These are phyloP conservation scores for Chrysanthemum seticuspe DNA, from an alignment of 129 eudicot species.

Conservation along the genomic window DNA sequence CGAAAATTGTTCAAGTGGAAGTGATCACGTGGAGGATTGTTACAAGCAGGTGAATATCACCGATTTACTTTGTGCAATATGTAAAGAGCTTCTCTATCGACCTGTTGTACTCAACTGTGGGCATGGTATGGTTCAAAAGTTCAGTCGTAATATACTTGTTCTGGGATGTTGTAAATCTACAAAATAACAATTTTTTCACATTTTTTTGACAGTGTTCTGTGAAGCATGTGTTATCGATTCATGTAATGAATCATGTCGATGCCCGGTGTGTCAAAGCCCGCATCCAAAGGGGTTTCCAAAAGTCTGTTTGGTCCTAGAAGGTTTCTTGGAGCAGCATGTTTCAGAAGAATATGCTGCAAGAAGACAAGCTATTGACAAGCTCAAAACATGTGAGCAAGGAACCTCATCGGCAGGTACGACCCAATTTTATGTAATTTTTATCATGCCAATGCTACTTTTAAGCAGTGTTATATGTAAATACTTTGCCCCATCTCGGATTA, in stretches of 20 bases:
- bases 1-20: conserved; percentile 10
- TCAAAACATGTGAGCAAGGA: conserved; percentile 13
- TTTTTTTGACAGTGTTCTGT: conserved; percentile 48
- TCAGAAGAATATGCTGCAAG: conserved; percentile 53
- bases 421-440: neutral
- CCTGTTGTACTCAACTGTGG: conserved; percentile 76
- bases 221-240: conserved; percentile 42
- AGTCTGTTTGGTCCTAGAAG: conserved; percentile 51
- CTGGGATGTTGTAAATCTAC: too few species aligned
- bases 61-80: conserved; percentile 45
- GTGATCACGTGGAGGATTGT: conserved; percentile 21
- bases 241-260: conserved; percentile 33
- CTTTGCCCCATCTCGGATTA: too few species aligned
- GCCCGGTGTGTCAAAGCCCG: conserved; percentile 48
- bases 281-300: conserved; percentile 63
- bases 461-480: too few species aligned
- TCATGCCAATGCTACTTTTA: too few species aligned
- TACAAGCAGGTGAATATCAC: conserved; percentile 27
- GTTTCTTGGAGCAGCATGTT: conserved; percentile 50
- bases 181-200: conserved; percentile 5
- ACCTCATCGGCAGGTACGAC: conserved; percentile 34
- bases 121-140: conserved; percentile 39
- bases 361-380: conserved; percentile 16
- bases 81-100: conserved; percentile 52
- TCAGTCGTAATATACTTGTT: neutral